Percentiles rank a stretch among this genome's conserved stretches.
These are phyloP conservation scores for Parsonsia alboflavescens DNA, from an alignment of 257 asterid species.

Conservation along the genomic window DNA sequence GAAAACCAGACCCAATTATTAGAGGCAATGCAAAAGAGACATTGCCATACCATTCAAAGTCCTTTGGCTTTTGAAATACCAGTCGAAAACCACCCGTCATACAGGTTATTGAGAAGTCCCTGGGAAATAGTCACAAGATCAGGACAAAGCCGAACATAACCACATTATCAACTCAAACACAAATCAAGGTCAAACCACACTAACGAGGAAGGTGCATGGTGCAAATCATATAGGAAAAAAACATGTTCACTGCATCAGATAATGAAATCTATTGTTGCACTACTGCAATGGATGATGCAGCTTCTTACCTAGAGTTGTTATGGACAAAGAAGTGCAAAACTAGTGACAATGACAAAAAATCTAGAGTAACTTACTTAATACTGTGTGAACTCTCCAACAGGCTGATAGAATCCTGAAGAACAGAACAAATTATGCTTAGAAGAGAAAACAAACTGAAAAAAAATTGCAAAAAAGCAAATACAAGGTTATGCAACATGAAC, in stretches of 20 bases:
- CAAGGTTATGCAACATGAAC: slow-evolving; percentile 1
- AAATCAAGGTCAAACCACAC: background rate
- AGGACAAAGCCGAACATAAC: background rate
- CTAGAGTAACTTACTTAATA: slow-evolving; percentile 58
- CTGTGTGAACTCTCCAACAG: slow-evolving; percentile 62
- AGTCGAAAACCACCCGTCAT: slow-evolving; percentile 90
- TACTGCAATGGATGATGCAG: background rate
- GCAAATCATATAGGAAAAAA: background rate
- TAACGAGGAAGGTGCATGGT: background rate
- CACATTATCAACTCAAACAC: background rate
- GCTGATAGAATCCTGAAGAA: slow-evolving; percentile 72
- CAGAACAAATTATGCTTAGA: slow-evolving; percentile 15
- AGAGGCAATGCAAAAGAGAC: slow-evolving; percentile 10
- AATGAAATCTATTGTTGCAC: background rate
- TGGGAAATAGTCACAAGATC: slow-evolving; percentile 17
- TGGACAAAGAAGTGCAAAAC: background rate
- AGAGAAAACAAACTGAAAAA: slow-evolving; percentile 9
- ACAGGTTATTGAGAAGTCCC: slow-evolving; percentile 84
- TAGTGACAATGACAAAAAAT: slow-evolving; percentile 1
- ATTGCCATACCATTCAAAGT: slow-evolving; percentile 66
- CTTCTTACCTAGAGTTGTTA: background rate
- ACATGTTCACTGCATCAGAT: background rate
- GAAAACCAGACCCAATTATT: slow-evolving; percentile 5
- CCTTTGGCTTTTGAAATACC: slow-evolving; percentile 85
- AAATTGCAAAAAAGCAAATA: background rate